phyloP scores from a whole-genome alignment of 768 basidiomycete genomes.

The Tulasnella sp. region DNA sequence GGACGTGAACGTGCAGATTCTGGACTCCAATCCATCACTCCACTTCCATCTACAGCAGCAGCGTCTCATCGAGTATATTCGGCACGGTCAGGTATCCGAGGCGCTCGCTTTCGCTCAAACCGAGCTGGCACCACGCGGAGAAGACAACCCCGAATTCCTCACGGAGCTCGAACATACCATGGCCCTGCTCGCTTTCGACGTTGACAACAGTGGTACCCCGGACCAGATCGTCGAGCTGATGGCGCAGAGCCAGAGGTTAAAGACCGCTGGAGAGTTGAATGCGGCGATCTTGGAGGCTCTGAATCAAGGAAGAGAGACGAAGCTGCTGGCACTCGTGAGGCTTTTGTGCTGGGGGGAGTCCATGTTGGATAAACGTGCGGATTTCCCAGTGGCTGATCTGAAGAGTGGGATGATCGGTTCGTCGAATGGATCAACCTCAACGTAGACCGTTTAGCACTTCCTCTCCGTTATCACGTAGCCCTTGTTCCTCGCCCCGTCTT shows the following conservation, averaged over 20 bases:
- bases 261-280: constrained; percentile 95
- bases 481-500: not conserved
- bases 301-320: constrained; percentile 90
- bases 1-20: constrained; percentile 56
- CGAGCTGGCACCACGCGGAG: constrained; percentile 90
- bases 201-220: constrained; percentile 44
- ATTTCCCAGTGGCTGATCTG: constrained; percentile 57
- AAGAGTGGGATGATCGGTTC: constrained; percentile 23
- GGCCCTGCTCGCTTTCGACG: constrained; percentile 65
- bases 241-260: constrained; percentile 81
- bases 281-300: constrained; percentile 89
- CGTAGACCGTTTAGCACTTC: not conserved
- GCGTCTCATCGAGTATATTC: constrained; percentile 91
- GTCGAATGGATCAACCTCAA: not conserved
- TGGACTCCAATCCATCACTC: constrained; percentile 89
- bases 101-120: constrained; percentile 89
- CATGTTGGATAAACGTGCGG: constrained; percentile 63
- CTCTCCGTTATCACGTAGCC: not conserved
- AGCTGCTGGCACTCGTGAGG: constrained; percentile 75
- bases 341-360: constrained; percentile 86
- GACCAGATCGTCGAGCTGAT: constrained; percentile 71
- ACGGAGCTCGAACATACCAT: constrained; percentile 90
- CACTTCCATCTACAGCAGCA: constrained; percentile 97
- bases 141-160: constrained; percentile 91
- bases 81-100: constrained; percentile 68